phyloP scores from a whole-genome alignment of 352 stramenopile species.

The Pythium dissimile region DNA sequence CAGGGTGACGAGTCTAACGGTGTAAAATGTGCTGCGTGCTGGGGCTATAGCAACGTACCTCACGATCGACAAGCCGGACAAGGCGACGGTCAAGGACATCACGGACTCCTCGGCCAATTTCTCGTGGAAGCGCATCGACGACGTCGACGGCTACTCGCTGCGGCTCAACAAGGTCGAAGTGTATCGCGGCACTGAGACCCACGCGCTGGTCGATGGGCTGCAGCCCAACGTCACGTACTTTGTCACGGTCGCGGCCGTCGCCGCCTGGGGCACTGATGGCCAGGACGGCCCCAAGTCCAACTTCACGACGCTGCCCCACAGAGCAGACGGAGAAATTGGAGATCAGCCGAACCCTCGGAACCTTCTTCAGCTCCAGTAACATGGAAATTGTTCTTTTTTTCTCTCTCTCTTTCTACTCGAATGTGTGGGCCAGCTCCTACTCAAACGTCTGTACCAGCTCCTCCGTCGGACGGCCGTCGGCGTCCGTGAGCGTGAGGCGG shows the following conservation, averaged over 20 bases:
- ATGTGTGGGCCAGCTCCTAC: neutral
- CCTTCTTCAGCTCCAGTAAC: neutral
- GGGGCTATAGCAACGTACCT: conserved; percentile 56
- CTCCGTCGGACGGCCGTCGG: neutral
- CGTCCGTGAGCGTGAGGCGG: conserved; percentile 10
- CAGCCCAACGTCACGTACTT: conserved; percentile 75
- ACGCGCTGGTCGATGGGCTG: conserved; percentile 35
- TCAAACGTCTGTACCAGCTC: conserved; percentile 26
- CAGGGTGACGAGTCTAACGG: neutral
- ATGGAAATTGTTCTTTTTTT: neutral
- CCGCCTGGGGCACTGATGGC: conserved; percentile 57
- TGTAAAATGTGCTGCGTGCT: neutral
- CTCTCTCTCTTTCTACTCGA: neutral
- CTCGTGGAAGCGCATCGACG: conserved; percentile 43
- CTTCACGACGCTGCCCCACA: conserved; percentile 74
- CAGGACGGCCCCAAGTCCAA: conserved; percentile 50
- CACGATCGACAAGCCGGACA: conserved; percentile 37
- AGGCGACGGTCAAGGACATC: conserved; percentile 39
- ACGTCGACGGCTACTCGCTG: conserved; percentile 68
- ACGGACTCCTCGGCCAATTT: conserved; percentile 35
- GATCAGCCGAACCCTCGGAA: neutral
- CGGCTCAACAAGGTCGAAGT: conserved; percentile 73
- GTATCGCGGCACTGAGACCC: conserved; percentile 50
- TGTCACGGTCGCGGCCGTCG: conserved; percentile 59
- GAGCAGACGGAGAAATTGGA: too few relatives aligned